Base-by-base conservation (phyloP, 2,329 filamentous ascomycete genomes). In the Ophiosphaerella herpotricha region DNA sequence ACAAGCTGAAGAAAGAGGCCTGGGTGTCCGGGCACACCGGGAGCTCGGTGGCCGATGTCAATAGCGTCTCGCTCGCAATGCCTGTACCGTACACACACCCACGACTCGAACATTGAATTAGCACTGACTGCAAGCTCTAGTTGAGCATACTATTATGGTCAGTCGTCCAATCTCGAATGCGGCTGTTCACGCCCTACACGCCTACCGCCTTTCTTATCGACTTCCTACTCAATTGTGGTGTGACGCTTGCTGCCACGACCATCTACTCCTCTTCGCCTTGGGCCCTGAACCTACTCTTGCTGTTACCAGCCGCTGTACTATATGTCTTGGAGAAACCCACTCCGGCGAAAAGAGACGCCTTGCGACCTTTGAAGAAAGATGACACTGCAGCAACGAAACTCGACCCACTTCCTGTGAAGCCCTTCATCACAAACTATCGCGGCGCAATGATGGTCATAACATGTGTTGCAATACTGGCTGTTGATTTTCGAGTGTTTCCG, bases 401-500 rank as follows among this genome's bases (percentile, higher is more conserved):
- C 13, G 78, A 82, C 54, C 77, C 78, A 18, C 78, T 97, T 13
- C 90, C 93, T 0, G 82, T 89, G 55, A 96, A 96, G 75, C 90
- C 94, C 0, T 97, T 97, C 76, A 80, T 99, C 55, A 97, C 94
- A 3, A 88, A 86, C 26, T 99, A 97, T 68, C 87, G 94, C 46
- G 92, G 91, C 2, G 85, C 85, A 42, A 96, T 99, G 91, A 85
- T 99, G 81, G 82, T 96, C 43, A 82, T 89, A 58, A 99, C 94
- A 7, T 95, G 90, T 67, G 77, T 94, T 39, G 90, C 91, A 44
- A 97, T 99, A 61, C 82, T 99, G n/a, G 94, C 94, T 13, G 94
- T 99, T 43, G 94, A 99, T 74, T 99, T 99, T 71, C 85, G 82
- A 14, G 80, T 97, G 51, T 99, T 99, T 66, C 94, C 94, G 2